Evolutionary conservation across 2,329 filamentous ascomycete species (phyloP).

Genomic region (Fusarium siculi): DNA sequence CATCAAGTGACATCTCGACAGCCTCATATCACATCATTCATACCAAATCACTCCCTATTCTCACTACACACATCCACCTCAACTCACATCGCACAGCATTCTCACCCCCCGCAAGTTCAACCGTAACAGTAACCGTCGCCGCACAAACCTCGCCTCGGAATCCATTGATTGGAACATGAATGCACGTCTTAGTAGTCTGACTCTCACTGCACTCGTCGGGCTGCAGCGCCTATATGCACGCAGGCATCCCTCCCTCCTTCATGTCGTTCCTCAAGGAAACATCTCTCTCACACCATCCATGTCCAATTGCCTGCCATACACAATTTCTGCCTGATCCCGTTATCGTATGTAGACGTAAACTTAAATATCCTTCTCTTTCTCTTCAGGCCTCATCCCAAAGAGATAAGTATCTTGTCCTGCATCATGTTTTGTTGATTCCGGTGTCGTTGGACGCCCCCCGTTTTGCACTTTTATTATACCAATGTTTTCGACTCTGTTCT

Average conservation of each 20-base stretch:
- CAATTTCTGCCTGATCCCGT: slow-evolving; percentile 14
- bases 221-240: slow-evolving; percentile 43
- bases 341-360: slow-evolving; percentile 1
- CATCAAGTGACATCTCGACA: neutral
- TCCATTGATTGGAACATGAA: slow-evolving; percentile 36
- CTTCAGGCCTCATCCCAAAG: slow-evolving; percentile 19
- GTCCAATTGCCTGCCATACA: neutral
- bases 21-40: neutral
- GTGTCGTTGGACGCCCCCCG: slow-evolving; percentile 23
- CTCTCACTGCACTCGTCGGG: slow-evolving; percentile 21
- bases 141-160: slow-evolving; percentile 32
- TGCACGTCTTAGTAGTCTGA: slow-evolving; percentile 13
- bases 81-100: slow-evolving; percentile 32
- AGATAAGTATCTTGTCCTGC: slow-evolving; percentile 10
- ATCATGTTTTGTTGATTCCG: slow-evolving; percentile 15
- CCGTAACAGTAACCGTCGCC: neutral
- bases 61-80: neutral
- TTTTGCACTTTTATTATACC: slow-evolving; percentile 23
- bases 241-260: slow-evolving; percentile 10
- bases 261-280: slow-evolving; percentile 22
- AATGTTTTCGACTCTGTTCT: slow-evolving; percentile 17
- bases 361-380: slow-evolving; percentile 33
- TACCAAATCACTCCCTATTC: neutral
- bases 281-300: slow-evolving; percentile 36
- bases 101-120: slow-evolving; percentile 31